Percentiles rank a stretch among this genome's conserved stretches.
phyloP scores from a whole-genome alignment of 2,329 filamentous ascomycete genomes.

The Aspergillus sp. region DNA sequence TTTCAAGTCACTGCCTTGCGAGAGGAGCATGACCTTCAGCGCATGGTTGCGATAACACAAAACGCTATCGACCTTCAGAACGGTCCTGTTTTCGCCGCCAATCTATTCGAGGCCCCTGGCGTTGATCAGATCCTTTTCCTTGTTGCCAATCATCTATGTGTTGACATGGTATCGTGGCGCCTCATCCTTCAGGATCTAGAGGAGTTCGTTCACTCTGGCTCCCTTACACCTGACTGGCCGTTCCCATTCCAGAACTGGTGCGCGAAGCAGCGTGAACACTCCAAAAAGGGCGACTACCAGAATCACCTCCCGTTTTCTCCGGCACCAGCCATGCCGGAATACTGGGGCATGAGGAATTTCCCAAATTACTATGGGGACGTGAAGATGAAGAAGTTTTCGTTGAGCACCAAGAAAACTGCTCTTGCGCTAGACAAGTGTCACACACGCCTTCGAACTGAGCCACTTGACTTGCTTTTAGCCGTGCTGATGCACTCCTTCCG shows the following conservation, averaged over 20 bases:
- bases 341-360: conserved; percentile 37
- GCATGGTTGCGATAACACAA: conserved; percentile 31
- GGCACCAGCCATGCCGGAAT: conserved; percentile 14
- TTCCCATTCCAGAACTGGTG: conserved; percentile 43
- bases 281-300: conserved; percentile 19
- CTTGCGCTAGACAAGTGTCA: conserved; percentile 34
- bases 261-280: conserved; percentile 30
- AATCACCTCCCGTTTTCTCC: conserved; percentile 22
- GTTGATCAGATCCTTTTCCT: conserved; percentile 18
- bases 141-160: conserved; percentile 20
- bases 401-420: conserved; percentile 32
- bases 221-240: conserved; percentile 31
- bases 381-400: conserved; percentile 34
- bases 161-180: conserved; percentile 30
- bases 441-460: conserved; percentile 35
- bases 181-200: conserved; percentile 38
- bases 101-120: conserved; percentile 15
- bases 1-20: conserved; percentile 28
- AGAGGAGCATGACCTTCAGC: conserved; percentile 24
- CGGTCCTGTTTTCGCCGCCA: conserved; percentile 23
- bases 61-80: conserved; percentile 32
- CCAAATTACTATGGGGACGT: conserved; percentile 37
- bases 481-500: conserved; percentile 44
- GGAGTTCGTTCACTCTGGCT: conserved; percentile 33
- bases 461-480: conserved; percentile 38